Base-by-base conservation (phyloP, 352 stramenopile species). In the Phytophthora gonapodyides region DNA sequence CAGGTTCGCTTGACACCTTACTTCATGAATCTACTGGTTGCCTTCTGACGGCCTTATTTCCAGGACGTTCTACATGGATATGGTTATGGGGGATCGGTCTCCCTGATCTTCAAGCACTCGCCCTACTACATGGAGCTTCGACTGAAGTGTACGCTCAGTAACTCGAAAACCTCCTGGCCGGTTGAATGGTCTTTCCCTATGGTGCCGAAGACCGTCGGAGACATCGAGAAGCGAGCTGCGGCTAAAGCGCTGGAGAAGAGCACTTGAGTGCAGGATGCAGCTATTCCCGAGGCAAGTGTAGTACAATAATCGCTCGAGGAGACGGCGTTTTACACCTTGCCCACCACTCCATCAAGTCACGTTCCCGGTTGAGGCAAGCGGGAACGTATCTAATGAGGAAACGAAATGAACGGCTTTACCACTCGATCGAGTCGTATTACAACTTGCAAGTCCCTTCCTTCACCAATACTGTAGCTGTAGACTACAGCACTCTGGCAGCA, bases 71-170 rank as follows among this genome's bases (percentile, higher is more conserved):
- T 54, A 27, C 21, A 3, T 24, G 21, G 21, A 24, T 24, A 3
- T 24, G 1, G 21, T 24, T 3, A 24, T 3, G 21, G 21, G 21
- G 21, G 21, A 24, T 24, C 47, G 12, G 33, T 9, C 2, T 47
- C 38, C 1, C 17, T 60, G 17, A 10, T 60, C 40, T 36, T 49
- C 48, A 65, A 60, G 19, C 15, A 58, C 12, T 58, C 57, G 9
- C 57, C 47, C 1, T 59, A 47, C 47, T 64, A 64, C 47, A 53
- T 64, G 46, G 46, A 64, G n/a, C 40, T 64, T 5, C 35, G 11
- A 17, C 13, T 58, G 31, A 51, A 34, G 19, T 46, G n/a, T 10
- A 5, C 2, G 11, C 16, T 57, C 7, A 6, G 2, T 8, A 0
- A n/a, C 17, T 48, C 13, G 8, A 19, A 12, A 9, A 19, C 0